Evolutionary conservation across 345 rosid genomes (phyloP).

Genomic region (Salix viminalis): DNA sequence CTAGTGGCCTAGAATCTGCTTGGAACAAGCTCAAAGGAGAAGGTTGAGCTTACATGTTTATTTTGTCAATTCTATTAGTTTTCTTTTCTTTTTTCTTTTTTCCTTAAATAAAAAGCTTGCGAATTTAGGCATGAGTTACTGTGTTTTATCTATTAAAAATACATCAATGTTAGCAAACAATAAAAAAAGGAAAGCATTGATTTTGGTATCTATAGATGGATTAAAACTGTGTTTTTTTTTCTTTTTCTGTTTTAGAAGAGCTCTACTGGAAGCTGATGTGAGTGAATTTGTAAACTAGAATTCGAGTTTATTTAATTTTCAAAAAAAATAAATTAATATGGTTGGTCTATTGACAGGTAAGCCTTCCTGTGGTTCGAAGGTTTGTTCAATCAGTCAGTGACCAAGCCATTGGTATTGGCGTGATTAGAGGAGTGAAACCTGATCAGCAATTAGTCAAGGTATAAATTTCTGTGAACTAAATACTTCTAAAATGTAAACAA

Average conservation of each 20-base stretch:
- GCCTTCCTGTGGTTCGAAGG: conserved; percentile 94
- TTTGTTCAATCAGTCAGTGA: conserved; percentile 89
- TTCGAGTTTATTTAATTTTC: not conserved
- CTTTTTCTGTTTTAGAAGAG: conserved; percentile 55
- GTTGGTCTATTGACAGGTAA: conserved; percentile 58
- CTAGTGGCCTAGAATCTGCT: conserved; percentile 90
- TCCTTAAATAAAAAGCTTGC: not conserved
- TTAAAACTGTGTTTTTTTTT: not conserved
- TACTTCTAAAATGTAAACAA: not conserved
- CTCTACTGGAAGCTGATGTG: conserved; percentile 98
- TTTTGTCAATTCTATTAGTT: not conserved
- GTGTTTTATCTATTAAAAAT: not conserved
- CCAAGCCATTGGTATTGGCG: conserved; percentile 79
- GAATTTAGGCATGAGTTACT: not conserved
- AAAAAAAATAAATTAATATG: too few species aligned
- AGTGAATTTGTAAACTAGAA: conserved; percentile 25
- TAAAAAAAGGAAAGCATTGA: not conserved
- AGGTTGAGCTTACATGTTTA: conserved; percentile 40
- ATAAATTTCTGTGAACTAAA: conserved; percentile 12
- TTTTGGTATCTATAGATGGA: not conserved
- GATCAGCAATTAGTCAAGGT: conserved; percentile 98
- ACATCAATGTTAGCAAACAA: not conserved
- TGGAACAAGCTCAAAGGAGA: conserved; percentile 97
- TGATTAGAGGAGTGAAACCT: conserved; percentile 85
- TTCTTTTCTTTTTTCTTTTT: not conserved